These are phyloP conservation scores for Cutaneotrichosporon dermatis DNA, from an alignment of 1,284 basidiomycete genomes.

Conservation along the genomic window DNA sequence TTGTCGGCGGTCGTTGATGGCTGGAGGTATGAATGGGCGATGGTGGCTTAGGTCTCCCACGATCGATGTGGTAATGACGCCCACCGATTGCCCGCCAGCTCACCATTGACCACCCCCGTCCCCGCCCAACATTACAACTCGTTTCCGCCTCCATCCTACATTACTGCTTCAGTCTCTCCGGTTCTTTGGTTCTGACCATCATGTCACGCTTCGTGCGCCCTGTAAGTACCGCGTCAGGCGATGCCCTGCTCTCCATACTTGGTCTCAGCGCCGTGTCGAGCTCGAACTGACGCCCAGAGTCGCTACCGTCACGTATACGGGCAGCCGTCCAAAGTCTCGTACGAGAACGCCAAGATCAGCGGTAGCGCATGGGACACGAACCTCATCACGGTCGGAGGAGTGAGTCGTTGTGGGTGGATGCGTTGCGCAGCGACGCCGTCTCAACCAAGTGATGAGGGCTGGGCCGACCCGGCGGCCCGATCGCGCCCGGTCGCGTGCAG, in stretches of 20 bases:
- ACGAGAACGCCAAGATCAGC: conserved; percentile 88
- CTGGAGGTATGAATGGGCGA: too few relatives aligned
- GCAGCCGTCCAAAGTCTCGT: conserved; percentile 69
- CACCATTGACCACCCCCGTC: not conserved
- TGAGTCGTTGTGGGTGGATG: conserved; percentile 46
- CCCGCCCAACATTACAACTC: not conserved
- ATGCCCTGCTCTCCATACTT: not conserved
- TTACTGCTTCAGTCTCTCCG: not conserved
- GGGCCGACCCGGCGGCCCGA: not conserved
- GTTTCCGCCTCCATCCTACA: not conserved
- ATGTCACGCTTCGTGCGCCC: conserved; percentile 60
- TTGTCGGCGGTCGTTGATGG: too few relatives aligned
- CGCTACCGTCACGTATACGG: conserved; percentile 82
- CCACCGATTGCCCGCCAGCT: not conserved
- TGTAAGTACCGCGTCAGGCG: conserved; percentile 20
- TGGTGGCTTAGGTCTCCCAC: not conserved
- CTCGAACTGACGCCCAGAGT: conserved; percentile 38
- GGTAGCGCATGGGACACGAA: conserved; percentile 96
- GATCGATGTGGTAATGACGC: not conserved
- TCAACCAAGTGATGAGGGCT: too few relatives aligned
- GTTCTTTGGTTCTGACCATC: conserved; percentile 6
- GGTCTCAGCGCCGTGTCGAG: too few relatives aligned
- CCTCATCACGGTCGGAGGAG: conserved; percentile 77
- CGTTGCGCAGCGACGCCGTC: not conserved
- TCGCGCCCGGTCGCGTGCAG: not conserved